Percentiles rank a stretch among this genome's conserved stretches.
These are phyloP conservation scores for Seminavis robusta DNA, from an alignment of 108 stramenopile genomes.

Conservation along the genomic window DNA sequence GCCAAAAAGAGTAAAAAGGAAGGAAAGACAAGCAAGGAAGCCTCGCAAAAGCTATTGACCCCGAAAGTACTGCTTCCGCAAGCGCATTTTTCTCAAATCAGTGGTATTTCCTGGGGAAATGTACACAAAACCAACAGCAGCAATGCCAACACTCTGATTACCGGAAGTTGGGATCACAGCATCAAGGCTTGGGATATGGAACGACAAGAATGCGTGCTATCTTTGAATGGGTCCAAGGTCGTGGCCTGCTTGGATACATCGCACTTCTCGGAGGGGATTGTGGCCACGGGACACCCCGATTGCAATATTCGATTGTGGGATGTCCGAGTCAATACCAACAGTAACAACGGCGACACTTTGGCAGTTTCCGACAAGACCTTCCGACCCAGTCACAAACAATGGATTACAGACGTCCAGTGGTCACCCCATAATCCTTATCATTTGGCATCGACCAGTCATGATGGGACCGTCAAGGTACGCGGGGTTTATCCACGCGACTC, in stretches of 20 bases:
- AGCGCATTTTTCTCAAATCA: slow-evolving; percentile 74
- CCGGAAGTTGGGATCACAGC: slow-evolving; percentile 80
- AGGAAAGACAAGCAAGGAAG: slow-evolving; percentile 4
- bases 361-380: slow-evolving; percentile 30
- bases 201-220: slow-evolving; percentile 69
- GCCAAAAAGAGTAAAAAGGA: background rate
- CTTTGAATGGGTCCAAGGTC: slow-evolving; percentile 80
- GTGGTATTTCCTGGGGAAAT: slow-evolving; percentile 69
- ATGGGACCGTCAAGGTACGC: slow-evolving; percentile 88
- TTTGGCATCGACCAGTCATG: slow-evolving; percentile 80
- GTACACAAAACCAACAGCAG: background rate
- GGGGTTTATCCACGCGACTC: too few relatives aligned
- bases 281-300: slow-evolving; percentile 82
- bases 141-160: slow-evolving; percentile 35
- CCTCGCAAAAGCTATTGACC: slow-evolving; percentile 3
- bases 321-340: slow-evolving; percentile 20
- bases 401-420: slow-evolving; percentile 83
- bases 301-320: slow-evolving; percentile 77
- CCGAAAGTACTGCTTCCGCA: slow-evolving; percentile 10
- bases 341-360: slow-evolving; percentile 1
- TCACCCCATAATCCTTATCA: slow-evolving; percentile 72
- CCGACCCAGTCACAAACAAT: slow-evolving; percentile 82
- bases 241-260: slow-evolving; percentile 71
- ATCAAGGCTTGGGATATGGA: slow-evolving; percentile 73
- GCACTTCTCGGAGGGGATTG: slow-evolving; percentile 61